Evolutionary conservation across 2,329 filamentous ascomycete species (phyloP).

Genomic region (Monilinia fructicola): DNA sequence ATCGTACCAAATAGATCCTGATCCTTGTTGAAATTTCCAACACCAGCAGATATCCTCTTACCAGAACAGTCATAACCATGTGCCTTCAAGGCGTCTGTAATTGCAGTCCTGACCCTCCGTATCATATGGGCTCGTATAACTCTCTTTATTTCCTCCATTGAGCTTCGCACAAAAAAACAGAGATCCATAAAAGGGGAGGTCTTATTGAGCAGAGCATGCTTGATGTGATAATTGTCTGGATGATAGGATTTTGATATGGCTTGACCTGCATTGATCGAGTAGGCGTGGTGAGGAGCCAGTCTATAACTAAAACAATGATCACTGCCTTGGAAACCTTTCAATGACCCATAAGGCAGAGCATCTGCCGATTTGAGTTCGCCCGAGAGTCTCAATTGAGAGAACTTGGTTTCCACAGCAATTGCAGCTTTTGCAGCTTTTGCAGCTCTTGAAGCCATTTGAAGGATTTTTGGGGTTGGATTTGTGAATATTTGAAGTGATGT

Average conservation of each 20-base stretch:
- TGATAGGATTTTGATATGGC: neutral
- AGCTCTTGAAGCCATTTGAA: conserved; percentile 9
- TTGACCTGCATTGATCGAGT: neutral
- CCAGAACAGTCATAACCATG: conserved; percentile 46
- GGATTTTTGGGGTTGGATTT: too few relatives aligned
- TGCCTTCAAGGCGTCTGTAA: conserved; percentile 47
- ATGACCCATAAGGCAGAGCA: conserved; percentile 3
- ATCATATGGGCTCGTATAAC: conserved; percentile 49
- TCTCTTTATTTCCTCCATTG: conserved; percentile 42
- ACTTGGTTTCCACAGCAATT: conserved; percentile 1
- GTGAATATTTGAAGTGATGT: neutral
- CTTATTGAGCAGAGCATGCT: conserved; percentile 16
- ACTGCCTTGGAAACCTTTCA: conserved; percentile 1
- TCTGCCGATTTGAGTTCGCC: neutral
- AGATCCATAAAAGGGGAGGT: conserved; percentile 49
- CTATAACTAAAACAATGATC: conserved; percentile 11
- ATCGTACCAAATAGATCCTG: conserved; percentile 42
- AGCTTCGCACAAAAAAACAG: conserved; percentile 41
- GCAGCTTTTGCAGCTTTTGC: conserved; percentile 9
- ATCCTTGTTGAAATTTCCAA: conserved; percentile 34
- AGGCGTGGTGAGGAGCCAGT: conserved; percentile 8
- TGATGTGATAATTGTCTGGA: conserved; percentile 13
- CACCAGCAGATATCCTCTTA: conserved; percentile 24
- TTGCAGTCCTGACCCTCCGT: conserved; percentile 47
- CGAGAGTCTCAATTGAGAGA: neutral